Evolutionary conservation across 176 grass and related monocot genomes (phyloP).

Genomic region (Triticum turgidum): DNA sequence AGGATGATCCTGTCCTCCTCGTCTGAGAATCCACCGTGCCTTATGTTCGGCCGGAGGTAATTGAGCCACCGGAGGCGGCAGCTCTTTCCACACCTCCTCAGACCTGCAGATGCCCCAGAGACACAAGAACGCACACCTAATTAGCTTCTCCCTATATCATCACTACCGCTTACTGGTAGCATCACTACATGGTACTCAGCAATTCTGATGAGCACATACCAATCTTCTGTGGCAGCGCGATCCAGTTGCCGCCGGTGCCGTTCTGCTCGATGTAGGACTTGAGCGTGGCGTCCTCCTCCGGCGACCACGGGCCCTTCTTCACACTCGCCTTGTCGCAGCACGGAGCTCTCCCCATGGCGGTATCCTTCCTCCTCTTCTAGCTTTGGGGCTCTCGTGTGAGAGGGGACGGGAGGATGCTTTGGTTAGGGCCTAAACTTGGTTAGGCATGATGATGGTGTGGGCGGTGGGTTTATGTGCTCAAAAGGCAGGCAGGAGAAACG

Average conservation of each 20-base stretch:
- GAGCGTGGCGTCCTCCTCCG: constrained; percentile 85
- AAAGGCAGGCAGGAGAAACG: constrained; percentile 40
- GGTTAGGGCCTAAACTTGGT: constrained; percentile 59
- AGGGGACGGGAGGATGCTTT: constrained; percentile 1
- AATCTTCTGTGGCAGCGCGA: constrained; percentile 88
- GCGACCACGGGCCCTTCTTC: constrained; percentile 94
- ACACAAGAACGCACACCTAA: background rate
- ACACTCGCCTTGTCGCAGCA: constrained; percentile 93
- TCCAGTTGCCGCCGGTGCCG: constrained; percentile 96
- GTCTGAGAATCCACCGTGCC: constrained; percentile 90
- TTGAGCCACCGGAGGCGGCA: constrained; percentile 97
- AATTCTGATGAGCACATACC: constrained; percentile 44
- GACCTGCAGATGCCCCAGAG: constrained; percentile 37
- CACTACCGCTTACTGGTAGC: background rate
- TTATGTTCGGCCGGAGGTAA: constrained; percentile 91
- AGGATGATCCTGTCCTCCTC: constrained; percentile 91
- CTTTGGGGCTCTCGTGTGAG: constrained; percentile 29
- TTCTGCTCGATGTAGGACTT: constrained; percentile 95
- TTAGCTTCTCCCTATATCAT: background rate
- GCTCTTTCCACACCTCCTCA: constrained; percentile 96
- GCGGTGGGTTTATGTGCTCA: constrained; percentile 58
- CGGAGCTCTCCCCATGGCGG: constrained; percentile 84
- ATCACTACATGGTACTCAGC: background rate
- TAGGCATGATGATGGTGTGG: constrained; percentile 43
- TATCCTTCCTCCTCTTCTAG: background rate